Conservation (phyloP, 164 flowering plant species). For the Amborella trichopoda region DNA sequence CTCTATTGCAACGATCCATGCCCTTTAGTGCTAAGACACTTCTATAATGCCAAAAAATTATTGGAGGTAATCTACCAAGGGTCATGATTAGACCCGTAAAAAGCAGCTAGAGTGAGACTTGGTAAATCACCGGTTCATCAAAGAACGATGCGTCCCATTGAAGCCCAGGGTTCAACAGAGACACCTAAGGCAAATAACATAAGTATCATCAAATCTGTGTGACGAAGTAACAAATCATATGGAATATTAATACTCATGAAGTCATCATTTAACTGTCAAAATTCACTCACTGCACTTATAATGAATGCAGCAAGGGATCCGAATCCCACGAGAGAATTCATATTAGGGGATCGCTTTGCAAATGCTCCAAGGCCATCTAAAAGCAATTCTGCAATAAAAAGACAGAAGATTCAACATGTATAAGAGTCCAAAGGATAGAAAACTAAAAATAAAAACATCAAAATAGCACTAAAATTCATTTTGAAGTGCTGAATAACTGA, state of each 20-base stretch:
- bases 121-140: slow-evolving; percentile 91
- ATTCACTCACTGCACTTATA: slow-evolving; percentile 66
- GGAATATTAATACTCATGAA: neutral
- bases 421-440: too few species aligned
- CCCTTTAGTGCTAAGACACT: too few species aligned
- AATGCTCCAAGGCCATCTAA: slow-evolving; percentile 73
- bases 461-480: too few species aligned
- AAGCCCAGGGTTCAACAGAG: slow-evolving; percentile 80
- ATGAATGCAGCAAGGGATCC: slow-evolving; percentile 80
- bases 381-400: slow-evolving; percentile 61
- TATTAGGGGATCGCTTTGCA: slow-evolving; percentile 77
- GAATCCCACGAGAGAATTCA: slow-evolving; percentile 97
- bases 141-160: slow-evolving; percentile 89
- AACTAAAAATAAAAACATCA: too few species aligned
- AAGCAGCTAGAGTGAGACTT: neutral
- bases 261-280: neutral
- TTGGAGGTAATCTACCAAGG: too few species aligned
- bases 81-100: neutral
- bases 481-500: neutral
- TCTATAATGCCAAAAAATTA: too few species aligned
- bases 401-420: too few species aligned
- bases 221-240: neutral
- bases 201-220: too few species aligned
- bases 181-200: slow-evolving; percentile 33
- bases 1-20: too few species aligned